phyloP scores from a whole-genome alignment of 2,329 filamentous ascomycete species.

The Apiospora phragmitis region DNA sequence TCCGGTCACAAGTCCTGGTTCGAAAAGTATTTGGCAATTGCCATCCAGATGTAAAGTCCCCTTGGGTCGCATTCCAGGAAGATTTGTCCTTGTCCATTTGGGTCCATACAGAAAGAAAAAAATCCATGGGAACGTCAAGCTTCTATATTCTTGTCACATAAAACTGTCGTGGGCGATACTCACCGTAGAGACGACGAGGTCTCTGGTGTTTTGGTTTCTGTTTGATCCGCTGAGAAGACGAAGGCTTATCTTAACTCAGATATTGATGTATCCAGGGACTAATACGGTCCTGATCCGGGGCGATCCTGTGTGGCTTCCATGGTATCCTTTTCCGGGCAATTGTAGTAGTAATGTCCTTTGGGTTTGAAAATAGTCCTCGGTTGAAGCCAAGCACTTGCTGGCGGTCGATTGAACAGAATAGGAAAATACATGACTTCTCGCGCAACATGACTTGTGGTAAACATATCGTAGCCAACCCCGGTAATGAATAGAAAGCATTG shows the following conservation, averaged over 20 bases:
- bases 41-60: not conserved
- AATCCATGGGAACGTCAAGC: constrained; percentile 2
- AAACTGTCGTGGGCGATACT: constrained; percentile 38
- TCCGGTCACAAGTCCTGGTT: constrained; percentile 3
- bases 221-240: constrained; percentile 29
- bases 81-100: constrained; percentile 17
- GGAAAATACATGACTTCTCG: constrained; percentile 31
- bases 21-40: not conserved
- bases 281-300: constrained; percentile 13
- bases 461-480: constrained; percentile 45
- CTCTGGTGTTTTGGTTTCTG: constrained; percentile 23
- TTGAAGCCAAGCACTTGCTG: constrained; percentile 28
- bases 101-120: constrained; percentile 11
- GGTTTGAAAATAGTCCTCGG: constrained; percentile 13
- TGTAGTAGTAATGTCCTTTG: constrained; percentile 7
- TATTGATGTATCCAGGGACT: constrained; percentile 13
- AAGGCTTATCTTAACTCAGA: constrained; percentile 20
- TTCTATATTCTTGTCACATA: constrained; percentile 24
- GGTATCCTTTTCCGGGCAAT: constrained; percentile 11
- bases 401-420: constrained; percentile 29
- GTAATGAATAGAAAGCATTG: constrained; percentile 51
- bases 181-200: constrained; percentile 27
- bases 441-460: constrained; percentile 30
- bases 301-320: constrained; percentile 10
- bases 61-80: not conserved